Percentiles rank a stretch among this genome's conserved stretches.
Conservation (phyloP, 169 alveolate genomes). For the Theileria sp. region DNA sequence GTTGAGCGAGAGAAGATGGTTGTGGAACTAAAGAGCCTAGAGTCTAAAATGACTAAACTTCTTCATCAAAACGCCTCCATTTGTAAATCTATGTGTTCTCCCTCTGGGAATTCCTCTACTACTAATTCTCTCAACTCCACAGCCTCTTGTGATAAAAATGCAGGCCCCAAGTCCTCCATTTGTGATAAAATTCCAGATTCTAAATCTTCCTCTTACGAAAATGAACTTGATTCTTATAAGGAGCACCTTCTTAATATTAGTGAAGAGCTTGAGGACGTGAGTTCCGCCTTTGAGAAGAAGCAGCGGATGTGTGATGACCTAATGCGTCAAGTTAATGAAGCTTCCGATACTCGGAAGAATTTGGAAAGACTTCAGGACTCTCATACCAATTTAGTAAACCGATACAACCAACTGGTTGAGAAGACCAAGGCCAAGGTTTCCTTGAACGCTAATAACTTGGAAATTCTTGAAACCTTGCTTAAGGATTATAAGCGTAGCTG, state of each 20-base stretch:
- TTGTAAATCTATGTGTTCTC: neutral
- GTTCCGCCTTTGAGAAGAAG: constrained; percentile 62
- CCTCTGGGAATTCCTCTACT: neutral
- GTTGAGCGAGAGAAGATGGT: constrained; percentile 12
- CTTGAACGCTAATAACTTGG: neutral
- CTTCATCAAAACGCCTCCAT: constrained; percentile 6
- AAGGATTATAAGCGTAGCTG: constrained; percentile 31
- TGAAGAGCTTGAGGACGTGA: constrained; percentile 58
- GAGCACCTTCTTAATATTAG: constrained; percentile 46
- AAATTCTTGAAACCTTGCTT: constrained; percentile 1
- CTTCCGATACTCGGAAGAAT: constrained; percentile 4
- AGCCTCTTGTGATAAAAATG: neutral
- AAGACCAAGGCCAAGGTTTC: constrained; percentile 20
- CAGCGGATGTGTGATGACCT: constrained; percentile 23
- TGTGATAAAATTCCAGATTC: neutral
- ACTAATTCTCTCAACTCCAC: neutral
- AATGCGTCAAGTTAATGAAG: constrained; percentile 40
- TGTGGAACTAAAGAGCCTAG: neutral
- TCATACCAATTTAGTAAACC: constrained; percentile 25
- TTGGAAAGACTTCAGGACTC: constrained; percentile 9
- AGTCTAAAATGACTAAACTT: neutral
- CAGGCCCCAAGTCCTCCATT: neutral
- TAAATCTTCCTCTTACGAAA: neutral
- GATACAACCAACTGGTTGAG: constrained; percentile 20
- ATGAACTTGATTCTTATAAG: constrained; percentile 10